Base-by-base conservation (phyloP, 805 yeast species). In the Kodamaea leandrae region DNA sequence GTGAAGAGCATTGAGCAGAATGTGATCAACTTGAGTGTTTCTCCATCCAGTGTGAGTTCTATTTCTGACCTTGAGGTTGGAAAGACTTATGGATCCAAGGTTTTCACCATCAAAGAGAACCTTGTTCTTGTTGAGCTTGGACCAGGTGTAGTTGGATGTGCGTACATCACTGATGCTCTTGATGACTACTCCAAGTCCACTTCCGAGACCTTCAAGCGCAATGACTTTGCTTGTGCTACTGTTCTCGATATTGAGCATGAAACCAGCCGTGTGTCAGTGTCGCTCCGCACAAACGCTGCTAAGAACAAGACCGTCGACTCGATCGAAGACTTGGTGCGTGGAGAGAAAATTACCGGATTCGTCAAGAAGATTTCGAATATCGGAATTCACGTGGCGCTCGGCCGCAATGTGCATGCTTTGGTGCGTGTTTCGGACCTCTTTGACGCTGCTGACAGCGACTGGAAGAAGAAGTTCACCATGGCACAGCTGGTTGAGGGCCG, bases 381-480 rank as follows among this genome's bases (percentile, higher is more conserved):
- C 43, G 95, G 96, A 58, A 61, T 91, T 18, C 87, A 83, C 57
- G 83, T 91, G 37, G 73, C 85, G 15, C 66, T 91, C 49, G 88
- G 93, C 30, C 75, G 85, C 47, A 66, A 72, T 1, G 68, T 86
- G 18, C 78, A 77, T 51, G 97, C 90, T 1, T 79, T 91, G 54
- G 93, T 87, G 19, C 82, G 87, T 54, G 80, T 88, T 37, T 63
- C 83, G 32, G 90, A 90, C 57, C 68, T 91, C 20, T 86, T 95
- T 8, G 98, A 91, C 53, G 71, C 83, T 1, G 86, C 68, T 53
- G 66, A 88, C 56, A 84, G 83, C 53, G 95, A 91, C 44, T 91
- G 98, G 98, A 86, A 86, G 68, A 80, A 80, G 48, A 76, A 72
- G 47, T 87, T 74, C 74, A 73, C 74, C 47, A 73, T 78, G 19